Conservation (phyloP, 2,329 filamentous ascomycete genomes). For the Diaporthe nobilis region DNA sequence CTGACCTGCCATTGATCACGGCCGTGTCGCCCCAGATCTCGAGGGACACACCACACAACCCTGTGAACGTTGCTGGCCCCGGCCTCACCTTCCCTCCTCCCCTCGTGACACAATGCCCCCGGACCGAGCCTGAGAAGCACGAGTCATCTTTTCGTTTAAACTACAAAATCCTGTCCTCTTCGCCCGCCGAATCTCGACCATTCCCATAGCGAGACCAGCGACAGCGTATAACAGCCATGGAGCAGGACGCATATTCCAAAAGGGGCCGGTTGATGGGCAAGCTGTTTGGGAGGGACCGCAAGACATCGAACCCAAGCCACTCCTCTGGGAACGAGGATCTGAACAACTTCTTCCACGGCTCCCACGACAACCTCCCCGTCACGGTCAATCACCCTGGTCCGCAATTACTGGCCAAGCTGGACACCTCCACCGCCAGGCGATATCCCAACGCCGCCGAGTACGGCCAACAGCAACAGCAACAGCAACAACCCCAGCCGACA, state of each 20-base stretch:
- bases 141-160: constrained; percentile 34
- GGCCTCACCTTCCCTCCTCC: constrained; percentile 1
- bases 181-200: neutral
- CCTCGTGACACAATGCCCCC: constrained; percentile 33
- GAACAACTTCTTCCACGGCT: constrained; percentile 71
- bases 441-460: constrained; percentile 69
- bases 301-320: constrained; percentile 56
- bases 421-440: constrained; percentile 68
- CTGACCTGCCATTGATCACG: constrained; percentile 37
- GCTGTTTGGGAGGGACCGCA: constrained; percentile 65
- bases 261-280: constrained; percentile 74
- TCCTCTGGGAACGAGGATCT: constrained; percentile 60
- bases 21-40: constrained; percentile 38
- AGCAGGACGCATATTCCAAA: constrained; percentile 47
- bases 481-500: constrained; percentile 36
- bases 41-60: constrained; percentile 8
- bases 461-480: constrained; percentile 45
- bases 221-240: constrained; percentile 34
- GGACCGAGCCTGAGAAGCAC: constrained; percentile 36
- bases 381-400: constrained; percentile 61
- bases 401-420: constrained; percentile 65
- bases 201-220: constrained; percentile 5
- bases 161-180: constrained; percentile 17
- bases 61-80: constrained; percentile 15
- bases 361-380: constrained; percentile 68